phyloP scores from a whole-genome alignment of 495 filamentous ascomycete genomes.

The Aspergillus baeticus region DNA sequence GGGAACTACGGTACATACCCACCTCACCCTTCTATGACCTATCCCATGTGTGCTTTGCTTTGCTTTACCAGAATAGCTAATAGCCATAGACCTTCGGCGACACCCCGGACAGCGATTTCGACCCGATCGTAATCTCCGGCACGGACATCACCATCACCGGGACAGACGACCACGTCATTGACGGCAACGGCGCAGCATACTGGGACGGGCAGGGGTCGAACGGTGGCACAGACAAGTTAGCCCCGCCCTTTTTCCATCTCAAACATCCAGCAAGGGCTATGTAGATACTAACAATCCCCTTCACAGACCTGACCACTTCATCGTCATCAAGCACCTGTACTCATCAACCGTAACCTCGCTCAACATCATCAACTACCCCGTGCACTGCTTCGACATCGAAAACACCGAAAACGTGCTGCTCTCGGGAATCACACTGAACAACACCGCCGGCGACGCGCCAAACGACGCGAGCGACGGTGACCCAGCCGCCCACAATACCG shows the following conservation, averaged over 20 bases:
- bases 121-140: slow-evolving; percentile 41
- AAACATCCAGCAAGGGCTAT: background rate
- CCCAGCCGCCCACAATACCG: slow-evolving; percentile 42
- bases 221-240: slow-evolving; percentile 38
- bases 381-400: slow-evolving; percentile 38
- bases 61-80: background rate
- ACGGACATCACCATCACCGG: slow-evolving; percentile 40
- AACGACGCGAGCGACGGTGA: slow-evolving; percentile 33
- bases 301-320: slow-evolving; percentile 49
- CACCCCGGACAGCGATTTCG: slow-evolving; percentile 30
- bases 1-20: slow-evolving; percentile 24
- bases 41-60: too few species aligned
- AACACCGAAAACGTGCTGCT: slow-evolving; percentile 29
- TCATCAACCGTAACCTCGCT: slow-evolving; percentile 36
- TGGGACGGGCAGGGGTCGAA: slow-evolving; percentile 52
- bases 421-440: slow-evolving; percentile 36
- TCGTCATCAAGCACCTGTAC: slow-evolving; percentile 40
- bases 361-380: slow-evolving; percentile 43
- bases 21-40: too few species aligned
- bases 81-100: slow-evolving; percentile 36
- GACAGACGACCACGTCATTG: slow-evolving; percentile 37
- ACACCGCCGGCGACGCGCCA: slow-evolving; percentile 41
- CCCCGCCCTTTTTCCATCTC: background rate
- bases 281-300: slow-evolving; percentile 2
- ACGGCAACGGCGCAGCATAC: slow-evolving; percentile 45